Evolutionary conservation across 208 protist genomes (phyloP).

Genomic region (Borovskyia barvae): DNA sequence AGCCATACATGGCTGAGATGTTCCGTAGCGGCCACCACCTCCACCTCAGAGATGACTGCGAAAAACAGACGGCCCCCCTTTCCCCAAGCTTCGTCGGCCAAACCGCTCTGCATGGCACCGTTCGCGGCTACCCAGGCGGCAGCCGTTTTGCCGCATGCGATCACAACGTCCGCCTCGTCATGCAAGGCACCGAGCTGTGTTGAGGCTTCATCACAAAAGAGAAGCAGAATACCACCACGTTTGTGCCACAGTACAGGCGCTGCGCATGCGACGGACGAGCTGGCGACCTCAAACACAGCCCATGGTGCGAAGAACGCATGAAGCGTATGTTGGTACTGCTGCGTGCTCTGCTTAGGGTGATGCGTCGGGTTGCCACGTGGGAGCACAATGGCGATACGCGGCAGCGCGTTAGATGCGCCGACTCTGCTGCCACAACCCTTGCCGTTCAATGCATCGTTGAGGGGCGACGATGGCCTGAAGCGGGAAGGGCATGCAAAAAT

Average conservation of each 20-base stretch:
- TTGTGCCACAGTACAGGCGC: conserved; percentile 42
- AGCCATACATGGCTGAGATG: conserved; percentile 33
- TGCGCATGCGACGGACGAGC: conserved; percentile 1
- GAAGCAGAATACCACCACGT: conserved; percentile 56
- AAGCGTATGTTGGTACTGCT: conserved; percentile 38
- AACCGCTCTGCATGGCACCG: not conserved
- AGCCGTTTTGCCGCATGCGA: conserved; percentile 60
- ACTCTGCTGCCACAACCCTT: not conserved
- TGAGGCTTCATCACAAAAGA: conserved; percentile 53
- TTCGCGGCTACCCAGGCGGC: conserved; percentile 41
- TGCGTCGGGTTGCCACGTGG: conserved; percentile 39
- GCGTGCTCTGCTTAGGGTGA: conserved; percentile 27
- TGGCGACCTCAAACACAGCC: conserved; percentile 34
- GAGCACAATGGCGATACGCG: conserved; percentile 49
- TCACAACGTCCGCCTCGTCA: conserved; percentile 60
- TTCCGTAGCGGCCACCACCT: conserved; percentile 31
- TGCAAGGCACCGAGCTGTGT: conserved; percentile 46
- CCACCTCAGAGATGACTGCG: conserved; percentile 44
- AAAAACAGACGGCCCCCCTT: conserved; percentile 17
- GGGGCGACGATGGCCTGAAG: too few relatives aligned
- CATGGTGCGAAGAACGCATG: conserved; percentile 55
- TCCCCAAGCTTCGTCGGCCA: not conserved
- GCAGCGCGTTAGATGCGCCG: conserved; percentile 7
- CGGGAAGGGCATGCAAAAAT: conserved; percentile 16
- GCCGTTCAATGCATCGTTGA: too few relatives aligned